Conservation (phyloP, 2,329 filamentous ascomycete species). For the Epichloe gansuensis region DNA sequence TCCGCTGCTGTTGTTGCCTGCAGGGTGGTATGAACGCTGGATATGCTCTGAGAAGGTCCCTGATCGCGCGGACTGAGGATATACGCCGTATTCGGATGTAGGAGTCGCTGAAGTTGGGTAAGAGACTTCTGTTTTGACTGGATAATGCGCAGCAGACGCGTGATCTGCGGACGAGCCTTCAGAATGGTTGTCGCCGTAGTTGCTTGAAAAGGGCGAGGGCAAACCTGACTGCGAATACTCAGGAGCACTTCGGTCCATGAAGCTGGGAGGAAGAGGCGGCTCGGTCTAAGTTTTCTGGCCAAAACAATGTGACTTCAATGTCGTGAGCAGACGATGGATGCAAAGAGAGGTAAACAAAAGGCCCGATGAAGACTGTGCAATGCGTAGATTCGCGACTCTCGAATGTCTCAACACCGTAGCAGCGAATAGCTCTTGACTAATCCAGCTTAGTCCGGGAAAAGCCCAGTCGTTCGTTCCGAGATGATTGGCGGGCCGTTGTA, state of each 20-base stretch:
- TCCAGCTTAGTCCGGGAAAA: background rate
- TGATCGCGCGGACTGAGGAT: slow-evolving; percentile 63
- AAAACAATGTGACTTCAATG: slow-evolving; percentile 5
- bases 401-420: background rate
- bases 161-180: slow-evolving; percentile 82
- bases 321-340: slow-evolving; percentile 5
- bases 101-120: slow-evolving; percentile 72
- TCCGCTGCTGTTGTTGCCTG: slow-evolving; percentile 60
- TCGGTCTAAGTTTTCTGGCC: slow-evolving; percentile 1
- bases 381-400: background rate
- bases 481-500: background rate
- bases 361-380: background rate
- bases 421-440: background rate
- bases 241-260: slow-evolving; percentile 51
- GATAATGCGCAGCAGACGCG: slow-evolving; percentile 83
- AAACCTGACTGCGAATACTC: slow-evolving; percentile 85
- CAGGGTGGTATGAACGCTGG: slow-evolving; percentile 69
- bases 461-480: background rate
- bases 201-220: slow-evolving; percentile 57
- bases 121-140: slow-evolving; percentile 67
- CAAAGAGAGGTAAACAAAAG: background rate
- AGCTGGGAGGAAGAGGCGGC: slow-evolving; percentile 15
- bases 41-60: slow-evolving; percentile 80
- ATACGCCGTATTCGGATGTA: slow-evolving; percentile 77
- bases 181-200: slow-evolving; percentile 60